Evolutionary conservation across 2,329 filamentous ascomycete genomes (phyloP).

Genomic region (Calonectria montana): DNA sequence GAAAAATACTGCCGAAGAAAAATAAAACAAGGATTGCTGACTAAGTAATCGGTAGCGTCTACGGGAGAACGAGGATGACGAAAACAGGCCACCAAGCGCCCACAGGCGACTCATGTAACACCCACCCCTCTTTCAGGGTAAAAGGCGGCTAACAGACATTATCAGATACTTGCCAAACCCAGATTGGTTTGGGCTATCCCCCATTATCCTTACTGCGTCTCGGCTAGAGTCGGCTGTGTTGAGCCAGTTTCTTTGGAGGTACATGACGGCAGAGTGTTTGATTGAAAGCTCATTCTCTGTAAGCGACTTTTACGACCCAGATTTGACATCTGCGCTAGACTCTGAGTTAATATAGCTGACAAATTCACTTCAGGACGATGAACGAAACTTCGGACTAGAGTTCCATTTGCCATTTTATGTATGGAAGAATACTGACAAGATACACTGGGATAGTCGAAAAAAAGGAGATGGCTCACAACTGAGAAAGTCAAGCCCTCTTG

Average conservation of each 20-base stretch:
- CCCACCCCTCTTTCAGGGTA: not conserved
- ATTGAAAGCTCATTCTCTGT: not conserved
- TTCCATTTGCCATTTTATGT: not conserved
- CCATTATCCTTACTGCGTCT: not conserved
- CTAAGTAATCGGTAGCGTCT: not conserved
- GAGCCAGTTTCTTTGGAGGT: not conserved
- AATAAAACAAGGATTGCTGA: too few species aligned
- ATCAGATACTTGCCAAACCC: not conserved
- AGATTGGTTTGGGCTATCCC: not conserved
- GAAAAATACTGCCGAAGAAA: too few species aligned
- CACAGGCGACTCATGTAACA: not conserved
- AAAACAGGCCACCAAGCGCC: not conserved
- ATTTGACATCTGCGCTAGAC: not conserved
- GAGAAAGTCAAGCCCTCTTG: not conserved
- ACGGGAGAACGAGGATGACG: not conserved
- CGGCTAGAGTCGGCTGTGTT: not conserved
- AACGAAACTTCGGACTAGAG: not conserved
- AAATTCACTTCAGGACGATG: not conserved
- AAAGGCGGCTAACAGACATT: not conserved
- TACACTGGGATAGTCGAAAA: not conserved
- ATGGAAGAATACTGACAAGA: not conserved
- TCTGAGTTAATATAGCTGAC: not conserved
- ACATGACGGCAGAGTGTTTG: not conserved
- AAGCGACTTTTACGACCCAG: not conserved
- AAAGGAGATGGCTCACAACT: not conserved